A percentile compares a stretch with the other conserved stretches of the same genome.
Evolutionary conservation across 1,284 basidiomycete species (phyloP).

Genomic region (Coniferiporia sulphurascens): DNA sequence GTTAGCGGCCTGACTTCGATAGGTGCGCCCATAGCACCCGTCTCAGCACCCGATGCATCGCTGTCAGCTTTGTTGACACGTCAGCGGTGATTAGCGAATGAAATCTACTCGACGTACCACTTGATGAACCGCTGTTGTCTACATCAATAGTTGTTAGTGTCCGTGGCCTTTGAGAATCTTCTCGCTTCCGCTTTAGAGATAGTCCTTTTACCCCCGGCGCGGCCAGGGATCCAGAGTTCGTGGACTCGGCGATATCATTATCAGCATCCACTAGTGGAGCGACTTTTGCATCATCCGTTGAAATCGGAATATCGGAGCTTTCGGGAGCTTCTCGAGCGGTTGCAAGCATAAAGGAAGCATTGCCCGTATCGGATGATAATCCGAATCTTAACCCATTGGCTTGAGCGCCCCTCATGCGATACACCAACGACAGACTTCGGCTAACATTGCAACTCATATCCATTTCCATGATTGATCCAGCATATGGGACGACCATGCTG

Average conservation of each 20-base stretch:
- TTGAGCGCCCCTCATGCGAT: slow-evolving; percentile 2
- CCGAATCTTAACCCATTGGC: not conserved
- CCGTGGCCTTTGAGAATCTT: too few relatives aligned
- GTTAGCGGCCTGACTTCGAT: slow-evolving; percentile 23
- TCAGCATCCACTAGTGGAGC: slow-evolving; percentile 28
- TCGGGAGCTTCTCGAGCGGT: not conserved
- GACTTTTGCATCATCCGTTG: slow-evolving; percentile 29
- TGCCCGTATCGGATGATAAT: not conserved
- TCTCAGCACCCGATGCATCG: too few relatives aligned
- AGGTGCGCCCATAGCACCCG: not conserved
- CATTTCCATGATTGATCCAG: slow-evolving; percentile 13
- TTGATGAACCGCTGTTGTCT: not conserved
- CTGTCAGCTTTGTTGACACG: too few relatives aligned
- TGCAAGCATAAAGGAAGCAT: not conserved
- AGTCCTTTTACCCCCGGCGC: too few relatives aligned
- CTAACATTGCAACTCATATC: slow-evolving; percentile 2
- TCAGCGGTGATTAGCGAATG: not conserved
- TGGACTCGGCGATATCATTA: slow-evolving; percentile 2
- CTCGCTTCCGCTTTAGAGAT: not conserved
- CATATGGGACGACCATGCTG: slow-evolving; percentile 12
- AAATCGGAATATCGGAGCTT: slow-evolving; percentile 23
- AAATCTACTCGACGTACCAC: not conserved
- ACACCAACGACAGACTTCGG: slow-evolving; percentile 9
- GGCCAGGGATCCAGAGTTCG: not conserved
- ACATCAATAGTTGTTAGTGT: not conserved